Conservation (phyloP, 805 yeast species). For the Pichia californica region DNA sequence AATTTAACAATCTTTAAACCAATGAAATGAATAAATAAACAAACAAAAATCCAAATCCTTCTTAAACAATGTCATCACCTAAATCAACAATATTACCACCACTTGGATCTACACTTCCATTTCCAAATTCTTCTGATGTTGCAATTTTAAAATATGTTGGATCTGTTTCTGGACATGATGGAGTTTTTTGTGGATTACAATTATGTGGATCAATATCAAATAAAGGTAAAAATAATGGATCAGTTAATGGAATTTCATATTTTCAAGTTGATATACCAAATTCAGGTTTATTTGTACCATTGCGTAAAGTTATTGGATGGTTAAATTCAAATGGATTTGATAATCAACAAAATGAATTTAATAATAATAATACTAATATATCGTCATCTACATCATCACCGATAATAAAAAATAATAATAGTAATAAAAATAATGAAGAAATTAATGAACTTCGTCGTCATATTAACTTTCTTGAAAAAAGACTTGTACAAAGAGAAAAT, state of each 20-base stretch:
- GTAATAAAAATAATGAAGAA: background rate
- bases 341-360: too few relatives aligned
- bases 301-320: slow-evolving; percentile 31
- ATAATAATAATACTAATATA: background rate
- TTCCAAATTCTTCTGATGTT: slow-evolving; percentile 29
- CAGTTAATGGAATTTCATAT: slow-evolving; percentile 62
- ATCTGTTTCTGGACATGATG: slow-evolving; percentile 60
- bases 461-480: slow-evolving; percentile 20
- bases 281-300: slow-evolving; percentile 71
- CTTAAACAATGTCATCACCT: background rate
- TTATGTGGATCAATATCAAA: slow-evolving; percentile 55
- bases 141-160: slow-evolving; percentile 73
- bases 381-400: background rate
- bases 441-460: slow-evolving; percentile 13
- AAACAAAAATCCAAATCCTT: too few relatives aligned
- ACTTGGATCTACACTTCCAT: slow-evolving; percentile 6
- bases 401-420: background rate
- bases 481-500: slow-evolving; percentile 37
- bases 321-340: background rate
- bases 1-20: too few relatives aligned
- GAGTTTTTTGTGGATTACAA: slow-evolving; percentile 84
- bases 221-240: slow-evolving; percentile 84
- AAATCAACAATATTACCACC: slow-evolving; percentile 5
- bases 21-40: too few relatives aligned
- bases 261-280: slow-evolving; percentile 58